These are phyloP conservation scores for Rubus idaeus DNA, from an alignment of 306 rosid species.

Conservation along the genomic window DNA sequence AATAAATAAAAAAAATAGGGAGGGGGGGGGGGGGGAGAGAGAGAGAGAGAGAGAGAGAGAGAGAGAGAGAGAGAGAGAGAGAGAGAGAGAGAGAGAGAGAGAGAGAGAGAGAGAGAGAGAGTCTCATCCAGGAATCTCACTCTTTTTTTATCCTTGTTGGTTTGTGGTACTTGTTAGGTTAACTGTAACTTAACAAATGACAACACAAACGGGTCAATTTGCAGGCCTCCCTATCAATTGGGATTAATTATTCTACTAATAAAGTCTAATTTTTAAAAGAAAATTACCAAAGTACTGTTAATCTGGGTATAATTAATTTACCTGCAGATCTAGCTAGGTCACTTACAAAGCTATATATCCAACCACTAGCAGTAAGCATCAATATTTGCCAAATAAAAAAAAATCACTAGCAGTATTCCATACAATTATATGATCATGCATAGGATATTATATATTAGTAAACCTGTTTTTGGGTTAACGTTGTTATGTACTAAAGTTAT, in stretches of 20 bases:
- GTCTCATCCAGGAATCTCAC: conserved; percentile 5
- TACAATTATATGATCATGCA: neutral
- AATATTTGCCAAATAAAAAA: no score
- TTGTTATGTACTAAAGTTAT: no score
- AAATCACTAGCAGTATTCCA: neutral
- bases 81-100: neutral
- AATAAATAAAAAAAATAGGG: no score
- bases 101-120: neutral
- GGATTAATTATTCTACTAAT: neutral
- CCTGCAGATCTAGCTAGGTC: neutral
- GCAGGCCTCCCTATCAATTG: neutral
- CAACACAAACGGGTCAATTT: conserved; percentile 19
- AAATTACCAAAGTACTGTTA: neutral
- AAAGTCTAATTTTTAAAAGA: neutral
- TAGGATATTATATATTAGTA: neutral
- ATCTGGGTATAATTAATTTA: neutral
- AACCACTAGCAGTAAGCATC: neutral
- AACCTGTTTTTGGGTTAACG: neutral
- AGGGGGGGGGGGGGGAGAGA: no score
- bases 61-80: neutral
- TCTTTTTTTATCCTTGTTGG: conserved; percentile 22
- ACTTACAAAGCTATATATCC: neutral
- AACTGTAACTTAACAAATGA: conserved; percentile 27
- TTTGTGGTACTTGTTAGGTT: conserved; percentile 23
- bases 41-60: neutral